These are phyloP conservation scores for Kurtzmaniella quercitrusa DNA, from an alignment of 1,139 yeast genomes.

Conservation along the genomic window DNA sequence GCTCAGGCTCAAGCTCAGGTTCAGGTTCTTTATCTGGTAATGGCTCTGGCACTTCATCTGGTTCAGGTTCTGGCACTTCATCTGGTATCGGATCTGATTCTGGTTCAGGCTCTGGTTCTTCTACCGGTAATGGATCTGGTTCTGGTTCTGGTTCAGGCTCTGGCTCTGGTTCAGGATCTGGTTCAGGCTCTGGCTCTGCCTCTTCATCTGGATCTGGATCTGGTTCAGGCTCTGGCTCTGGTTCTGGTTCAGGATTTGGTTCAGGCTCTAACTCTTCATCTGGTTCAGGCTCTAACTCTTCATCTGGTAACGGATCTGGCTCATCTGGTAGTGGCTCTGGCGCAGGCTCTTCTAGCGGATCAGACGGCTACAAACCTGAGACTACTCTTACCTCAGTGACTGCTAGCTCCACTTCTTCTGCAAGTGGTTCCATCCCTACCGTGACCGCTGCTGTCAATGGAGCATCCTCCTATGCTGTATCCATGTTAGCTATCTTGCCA, in stretches of 20 bases:
- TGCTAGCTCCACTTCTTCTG: background rate
- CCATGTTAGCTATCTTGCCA: background rate
- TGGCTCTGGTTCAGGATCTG: background rate
- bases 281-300: background rate
- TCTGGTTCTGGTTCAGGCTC: background rate
- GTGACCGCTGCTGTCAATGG: background rate
- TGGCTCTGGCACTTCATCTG: background rate
- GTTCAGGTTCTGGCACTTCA: background rate
- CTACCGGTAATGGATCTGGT: background rate
- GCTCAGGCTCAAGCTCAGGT: too few species aligned
- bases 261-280: background rate
- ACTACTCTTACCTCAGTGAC: background rate
- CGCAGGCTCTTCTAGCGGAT: background rate
- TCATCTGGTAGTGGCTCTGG: background rate
- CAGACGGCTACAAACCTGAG: background rate
- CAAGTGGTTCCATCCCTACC: constrained; percentile 5
- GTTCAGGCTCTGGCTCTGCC: background rate
- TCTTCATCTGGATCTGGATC: background rate
- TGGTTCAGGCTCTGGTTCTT: background rate
- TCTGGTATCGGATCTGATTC: background rate
- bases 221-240: background rate
- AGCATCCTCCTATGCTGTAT: background rate
- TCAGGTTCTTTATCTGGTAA: background rate
- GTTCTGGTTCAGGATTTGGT: background rate
- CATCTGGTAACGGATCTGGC: background rate